Evolutionary conservation across 352 stramenopile genomes (phyloP), one percentile per base, ranked within the genome.

Genomic region (Globisporangium abappressorium): DNA sequence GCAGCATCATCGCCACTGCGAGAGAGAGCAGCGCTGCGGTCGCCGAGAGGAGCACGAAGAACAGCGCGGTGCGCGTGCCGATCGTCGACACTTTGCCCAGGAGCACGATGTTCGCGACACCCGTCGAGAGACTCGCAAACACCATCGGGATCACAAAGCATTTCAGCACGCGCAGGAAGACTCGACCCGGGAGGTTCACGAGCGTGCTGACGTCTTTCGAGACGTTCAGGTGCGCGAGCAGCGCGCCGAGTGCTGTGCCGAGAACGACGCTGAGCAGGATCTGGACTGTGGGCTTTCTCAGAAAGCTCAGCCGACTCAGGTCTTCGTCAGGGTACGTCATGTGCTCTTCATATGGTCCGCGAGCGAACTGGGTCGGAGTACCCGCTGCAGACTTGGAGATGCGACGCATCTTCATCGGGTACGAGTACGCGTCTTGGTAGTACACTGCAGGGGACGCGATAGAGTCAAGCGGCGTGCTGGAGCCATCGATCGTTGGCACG

Each of bases 71-170:
- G 26, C 79, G 78, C 6, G 73, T 80, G 15, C 84, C 84, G 26
- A 92, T 72, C 1, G 77, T 73, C 1, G 79, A 88, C 18, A 89
- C 80, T 67, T 92, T 90, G 30, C 83, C 81, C 3, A 89, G 72
- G 41, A 88, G 64, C 34, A 92, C 82, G 53, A 92, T 85, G 54
- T 89, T 84, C 28, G 80, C 80, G 54, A 89, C 74, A 5, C 80
- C 80, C 4, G 82, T 87, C 8, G 82, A 73, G 38, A 91, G 63
- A 70, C 77, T 88, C 38, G 76, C 85, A 56, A 91, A 91, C 3
- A 91, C 78, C 81, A 91, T 89, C 22, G 81, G 84, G 30, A 87
- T 67, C 53, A 87, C 80, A 54, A 87, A 79, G 57, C 77, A 84
- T 60, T 82, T 82, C 36, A 87, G 68, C 20, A 82, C 58, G 54